Percentiles rank a stretch among this genome's conserved stretches.
Evolutionary conservation across 805 yeast genomes (phyloP).

Genomic region (Zygosaccharomyces kombuchaensis): DNA sequence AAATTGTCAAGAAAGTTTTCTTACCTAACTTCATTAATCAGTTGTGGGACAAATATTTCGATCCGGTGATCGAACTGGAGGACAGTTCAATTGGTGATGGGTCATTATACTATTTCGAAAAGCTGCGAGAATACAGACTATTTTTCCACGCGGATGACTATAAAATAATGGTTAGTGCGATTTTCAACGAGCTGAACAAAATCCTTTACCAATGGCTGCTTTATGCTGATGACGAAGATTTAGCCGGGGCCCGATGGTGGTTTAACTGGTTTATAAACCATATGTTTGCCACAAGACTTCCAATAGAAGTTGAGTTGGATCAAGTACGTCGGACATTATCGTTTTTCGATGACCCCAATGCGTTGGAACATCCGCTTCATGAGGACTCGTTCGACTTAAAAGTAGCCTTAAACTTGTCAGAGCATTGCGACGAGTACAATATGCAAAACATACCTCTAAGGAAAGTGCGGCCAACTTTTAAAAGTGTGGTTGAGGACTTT

Average conservation of each 20-base stretch:
- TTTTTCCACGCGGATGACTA: conserved; percentile 14
- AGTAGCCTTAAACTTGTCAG: conserved; percentile 5
- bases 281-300: conserved; percentile 8
- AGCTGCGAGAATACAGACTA: conserved; percentile 12
- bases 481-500: conserved; percentile 59
- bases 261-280: conserved; percentile 21
- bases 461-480: conserved; percentile 47
- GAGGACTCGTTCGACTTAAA: conserved; percentile 20
- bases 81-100: conserved; percentile 12
- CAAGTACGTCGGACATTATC: conserved; percentile 12
- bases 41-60: conserved; percentile 27
- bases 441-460: conserved; percentile 39
- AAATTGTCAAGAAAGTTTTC: conserved; percentile 12
- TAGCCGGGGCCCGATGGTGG: conserved; percentile 20
- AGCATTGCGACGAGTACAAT: conserved; percentile 9
- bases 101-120: conserved; percentile 13
- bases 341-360: conserved; percentile 11
- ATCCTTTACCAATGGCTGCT: conserved; percentile 25
- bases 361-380: conserved; percentile 15
- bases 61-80: conserved; percentile 22
- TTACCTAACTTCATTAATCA: conserved; percentile 18
- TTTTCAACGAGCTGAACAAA: conserved; percentile 25
- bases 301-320: conserved; percentile 12
- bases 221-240: conserved; percentile 14
- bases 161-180: conserved; percentile 9